Base-by-base conservation (phyloP, 768 basidiomycete species). In the Cystofilobasidium capitatum region DNA sequence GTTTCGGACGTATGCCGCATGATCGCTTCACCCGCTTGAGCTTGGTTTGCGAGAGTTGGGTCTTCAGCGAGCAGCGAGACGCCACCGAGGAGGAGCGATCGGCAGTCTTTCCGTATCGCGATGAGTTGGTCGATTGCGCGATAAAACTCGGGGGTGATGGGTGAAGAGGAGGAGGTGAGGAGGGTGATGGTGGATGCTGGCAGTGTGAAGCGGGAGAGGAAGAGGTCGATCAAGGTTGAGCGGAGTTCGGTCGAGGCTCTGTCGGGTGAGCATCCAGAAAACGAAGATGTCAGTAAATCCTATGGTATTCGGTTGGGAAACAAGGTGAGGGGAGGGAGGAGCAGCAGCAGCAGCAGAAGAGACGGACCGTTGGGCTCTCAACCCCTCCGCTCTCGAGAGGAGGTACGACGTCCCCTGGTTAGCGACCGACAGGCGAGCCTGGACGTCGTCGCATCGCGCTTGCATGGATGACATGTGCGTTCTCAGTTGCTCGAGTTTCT, bases 401-500 rank as follows among this genome's bases (percentile, higher is more conserved):
- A 97, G 75, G 29, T 84, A 82, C 69, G 83, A 85, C 72, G 91
- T 92, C 0, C 87, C 84, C 61, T 86, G 84, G 62, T 85, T 86
- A 0, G 91, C 90, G 16, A 85, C 79, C 35, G 81, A 81, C 13
- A 97, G 80, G 67, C 90, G 88, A 1, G 79, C 79, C 71, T 93
- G 88, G 0, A 90, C 91, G 62, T 89, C 84, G 73, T 91, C 88
- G 71, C 91, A 97, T 71, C 85, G 84, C 6, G 75, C 66, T 55
- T 87, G 85, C 91, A 99, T 97, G 12, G 84, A 84, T 20, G 79
- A 77, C 61, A 96, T 83, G 75, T 93, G 87, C 0, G 78, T 79
- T 71, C 94, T 86, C 24, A 98, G 78, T 36, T 85, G 83, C 71
- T 85, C 83, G 44, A 99, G 79, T 84, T 88, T 93, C 94, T 99